phyloP scores from a whole-genome alignment of 2,329 filamentous ascomycete genomes.

The Neopestalotiopsis sp. region DNA sequence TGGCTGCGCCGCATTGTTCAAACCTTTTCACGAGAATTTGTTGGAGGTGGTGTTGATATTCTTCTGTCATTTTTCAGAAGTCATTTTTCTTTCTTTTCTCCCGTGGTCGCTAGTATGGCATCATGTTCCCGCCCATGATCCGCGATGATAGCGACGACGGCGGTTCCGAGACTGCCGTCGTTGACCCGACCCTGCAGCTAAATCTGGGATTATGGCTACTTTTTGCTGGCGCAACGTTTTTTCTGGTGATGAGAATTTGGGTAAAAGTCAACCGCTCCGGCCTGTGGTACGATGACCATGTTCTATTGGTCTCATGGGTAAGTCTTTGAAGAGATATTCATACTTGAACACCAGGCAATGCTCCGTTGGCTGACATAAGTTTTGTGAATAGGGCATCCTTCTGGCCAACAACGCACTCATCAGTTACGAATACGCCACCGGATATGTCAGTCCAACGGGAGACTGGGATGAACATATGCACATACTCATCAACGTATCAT shows the following conservation, averaged over 20 bases:
- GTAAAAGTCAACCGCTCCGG: neutral
- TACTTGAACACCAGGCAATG: neutral
- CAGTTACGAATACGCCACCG: constrained; percentile 19
- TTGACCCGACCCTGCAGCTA: constrained; percentile 8
- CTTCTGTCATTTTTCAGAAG: neutral
- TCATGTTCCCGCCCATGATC: constrained; percentile 1
- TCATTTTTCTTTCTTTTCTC: neutral
- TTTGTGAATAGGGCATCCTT: constrained; percentile 13
- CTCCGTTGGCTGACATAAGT: neutral
- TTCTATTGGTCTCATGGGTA: constrained; percentile 10
- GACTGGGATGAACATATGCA: constrained; percentile 23
- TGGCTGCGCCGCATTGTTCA: neutral
- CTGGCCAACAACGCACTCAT: constrained; percentile 18
- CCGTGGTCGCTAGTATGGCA: neutral
- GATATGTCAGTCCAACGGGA: constrained; percentile 18
- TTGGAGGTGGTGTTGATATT: neutral
- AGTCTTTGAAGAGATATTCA: neutral
- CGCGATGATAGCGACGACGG: constrained; percentile 1
- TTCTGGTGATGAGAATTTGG: constrained; percentile 4
- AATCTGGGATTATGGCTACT: constrained; percentile 13
- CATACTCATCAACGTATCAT: constrained; percentile 21
- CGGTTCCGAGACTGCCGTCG: neutral
- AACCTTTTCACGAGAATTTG: neutral
- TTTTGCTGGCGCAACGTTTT: constrained; percentile 1
- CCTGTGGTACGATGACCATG: constrained; percentile 11